phyloP scores from a whole-genome alignment of 306 rosid species.

The Trifolium repens region DNA sequence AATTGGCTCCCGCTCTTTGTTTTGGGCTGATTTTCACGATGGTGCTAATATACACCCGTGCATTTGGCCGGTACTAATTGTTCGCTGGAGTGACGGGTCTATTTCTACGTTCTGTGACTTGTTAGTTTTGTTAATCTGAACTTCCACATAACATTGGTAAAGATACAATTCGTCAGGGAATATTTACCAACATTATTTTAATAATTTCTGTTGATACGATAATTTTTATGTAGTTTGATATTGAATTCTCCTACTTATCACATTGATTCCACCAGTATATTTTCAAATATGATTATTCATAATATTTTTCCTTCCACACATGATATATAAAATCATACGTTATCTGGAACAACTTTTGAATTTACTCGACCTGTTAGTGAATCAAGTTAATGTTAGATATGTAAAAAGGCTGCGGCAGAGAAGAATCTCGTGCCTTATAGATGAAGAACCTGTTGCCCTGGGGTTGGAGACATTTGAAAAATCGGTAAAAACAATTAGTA shows the following conservation, averaged over 20 bases:
- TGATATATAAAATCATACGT: no score
- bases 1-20: conserved; percentile 34
- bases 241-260: background rate
- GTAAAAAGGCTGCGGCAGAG: no score
- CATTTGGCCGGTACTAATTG: conserved; percentile 8
- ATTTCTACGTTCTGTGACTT: background rate
- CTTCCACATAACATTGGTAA: background rate
- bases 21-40: conserved; percentile 22
- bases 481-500: no score
- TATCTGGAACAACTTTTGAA: no score
- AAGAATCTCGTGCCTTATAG: no score
- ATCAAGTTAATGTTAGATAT: no score
- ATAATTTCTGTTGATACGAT: background rate
- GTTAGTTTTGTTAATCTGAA: background rate
- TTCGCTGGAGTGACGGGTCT: background rate
- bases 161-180: background rate
- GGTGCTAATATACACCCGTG: conserved; percentile 10
- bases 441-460: no score
- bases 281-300: no score
- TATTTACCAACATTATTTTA: background rate
- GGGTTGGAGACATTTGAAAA: no score
- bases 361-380: no score
- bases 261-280: background rate
- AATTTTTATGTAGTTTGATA: background rate
- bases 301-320: no score